These are phyloP conservation scores for Oryza coarctata DNA, from an alignment of 176 grass and related monocot species.

Conservation along the genomic window DNA sequence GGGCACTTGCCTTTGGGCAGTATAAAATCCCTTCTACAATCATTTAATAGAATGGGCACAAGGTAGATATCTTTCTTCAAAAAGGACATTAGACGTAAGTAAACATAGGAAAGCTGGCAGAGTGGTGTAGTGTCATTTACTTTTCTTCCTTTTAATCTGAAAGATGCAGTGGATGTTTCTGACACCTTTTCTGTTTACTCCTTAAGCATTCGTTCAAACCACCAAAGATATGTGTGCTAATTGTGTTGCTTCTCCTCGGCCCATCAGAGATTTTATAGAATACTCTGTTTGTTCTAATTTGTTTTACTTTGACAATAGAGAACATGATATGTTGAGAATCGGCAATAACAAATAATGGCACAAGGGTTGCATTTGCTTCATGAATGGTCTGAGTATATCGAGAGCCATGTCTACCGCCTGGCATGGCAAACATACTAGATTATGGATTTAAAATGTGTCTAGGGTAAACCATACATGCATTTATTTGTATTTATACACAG, in stretches of 20 bases:
- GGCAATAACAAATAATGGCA: neutral
- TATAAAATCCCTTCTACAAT: neutral
- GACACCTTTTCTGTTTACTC: neutral
- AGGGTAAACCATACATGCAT: neutral
- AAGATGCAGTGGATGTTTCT: neutral
- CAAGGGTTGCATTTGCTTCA: neutral
- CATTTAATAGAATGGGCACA: neutral
- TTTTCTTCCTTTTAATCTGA: neutral
- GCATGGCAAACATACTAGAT: neutral
- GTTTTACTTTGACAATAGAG: neutral
- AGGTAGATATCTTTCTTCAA: neutral
- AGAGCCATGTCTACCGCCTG: neutral
- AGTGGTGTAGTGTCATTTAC: neutral
- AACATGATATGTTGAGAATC: neutral
- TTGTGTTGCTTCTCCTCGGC: neutral
- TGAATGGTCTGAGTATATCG: neutral
- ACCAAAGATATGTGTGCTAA: neutral
- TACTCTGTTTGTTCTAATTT: neutral
- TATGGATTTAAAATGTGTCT: neutral
- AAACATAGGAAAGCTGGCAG: constrained; percentile 2
- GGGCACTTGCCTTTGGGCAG: neutral
- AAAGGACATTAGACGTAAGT: neutral
- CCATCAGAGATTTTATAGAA: constrained; percentile 8
- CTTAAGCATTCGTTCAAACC: neutral
- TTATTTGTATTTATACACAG: neutral